Percentiles rank a stretch among this genome's conserved stretches.
Conservation (phyloP, 2,329 filamentous ascomycete genomes). For the Fusarium nisikadoi region DNA sequence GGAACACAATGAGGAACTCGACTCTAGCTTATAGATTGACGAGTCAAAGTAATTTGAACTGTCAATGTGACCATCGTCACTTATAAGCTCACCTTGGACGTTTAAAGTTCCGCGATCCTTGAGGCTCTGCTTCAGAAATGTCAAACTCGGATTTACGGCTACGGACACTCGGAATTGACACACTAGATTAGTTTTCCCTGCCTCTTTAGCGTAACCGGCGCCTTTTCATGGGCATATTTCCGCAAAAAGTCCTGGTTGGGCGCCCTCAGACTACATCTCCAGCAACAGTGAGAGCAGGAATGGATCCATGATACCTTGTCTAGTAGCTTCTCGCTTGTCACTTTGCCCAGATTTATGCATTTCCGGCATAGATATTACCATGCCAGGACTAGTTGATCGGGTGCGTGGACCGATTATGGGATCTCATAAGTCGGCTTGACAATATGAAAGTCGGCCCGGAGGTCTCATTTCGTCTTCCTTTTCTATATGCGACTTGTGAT, state of each 20-base stretch:
- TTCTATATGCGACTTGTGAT: background rate
- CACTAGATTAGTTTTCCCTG: constrained; percentile 2
- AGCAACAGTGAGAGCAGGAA: constrained; percentile 15
- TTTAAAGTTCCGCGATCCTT: background rate
- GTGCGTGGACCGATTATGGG: constrained; percentile 18
- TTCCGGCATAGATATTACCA: constrained; percentile 31
- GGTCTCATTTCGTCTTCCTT: background rate
- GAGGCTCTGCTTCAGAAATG: background rate
- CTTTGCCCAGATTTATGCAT: constrained; percentile 35
- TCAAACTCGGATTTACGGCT: background rate
- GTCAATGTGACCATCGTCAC: background rate
- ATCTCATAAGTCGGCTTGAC: constrained; percentile 26
- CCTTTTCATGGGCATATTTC: constrained; percentile 1
- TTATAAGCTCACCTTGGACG: background rate
- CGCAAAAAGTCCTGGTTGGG: constrained; percentile 14
- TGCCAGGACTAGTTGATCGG: constrained; percentile 32
- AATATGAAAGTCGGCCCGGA: constrained; percentile 15
- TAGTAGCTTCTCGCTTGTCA: constrained; percentile 25
- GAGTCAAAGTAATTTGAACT: rapidly evolving
- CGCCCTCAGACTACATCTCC: constrained; percentile 5
- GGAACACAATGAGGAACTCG: background rate
- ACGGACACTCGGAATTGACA: background rate
- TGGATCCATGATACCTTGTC: constrained; percentile 23
- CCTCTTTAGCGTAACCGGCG: background rate
- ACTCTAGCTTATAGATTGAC: rapidly evolving